Percentiles rank a stretch among this genome's conserved stretches.
phyloP scores from a whole-genome alignment of 306 rosid genomes.

The Vicia sativa region DNA sequence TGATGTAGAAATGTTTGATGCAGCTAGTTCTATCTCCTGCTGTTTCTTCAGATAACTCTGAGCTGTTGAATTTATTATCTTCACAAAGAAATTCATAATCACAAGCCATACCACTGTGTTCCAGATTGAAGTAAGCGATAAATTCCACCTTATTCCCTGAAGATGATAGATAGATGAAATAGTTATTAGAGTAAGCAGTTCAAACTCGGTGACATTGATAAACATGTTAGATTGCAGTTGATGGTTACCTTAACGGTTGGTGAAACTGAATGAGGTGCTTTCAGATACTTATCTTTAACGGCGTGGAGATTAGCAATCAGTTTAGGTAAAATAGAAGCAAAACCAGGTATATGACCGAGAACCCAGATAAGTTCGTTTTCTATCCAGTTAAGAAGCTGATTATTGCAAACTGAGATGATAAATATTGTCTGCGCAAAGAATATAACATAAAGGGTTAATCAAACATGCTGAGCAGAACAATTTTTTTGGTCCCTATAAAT shows the following conservation, averaged over 20 bases:
- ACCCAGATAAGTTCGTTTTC: slow-evolving; percentile 90
- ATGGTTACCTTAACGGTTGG: slow-evolving; percentile 63
- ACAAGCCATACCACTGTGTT: slow-evolving; percentile 92
- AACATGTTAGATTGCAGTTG: not conserved
- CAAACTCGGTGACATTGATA: slow-evolving; percentile 24
- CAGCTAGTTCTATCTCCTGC: slow-evolving; percentile 65
- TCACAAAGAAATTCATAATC: slow-evolving; percentile 85
- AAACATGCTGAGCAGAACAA: not conserved
- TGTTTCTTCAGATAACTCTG: slow-evolving; percentile 74
- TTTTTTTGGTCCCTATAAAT: not conserved
- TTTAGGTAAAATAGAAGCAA: slow-evolving; percentile 62
- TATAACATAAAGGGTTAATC: slow-evolving; percentile 6
- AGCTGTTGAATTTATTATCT: slow-evolving; percentile 89
- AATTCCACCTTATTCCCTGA: slow-evolving; percentile 83
- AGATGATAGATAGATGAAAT: slow-evolving; percentile 26
- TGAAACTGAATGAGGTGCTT: slow-evolving; percentile 51
- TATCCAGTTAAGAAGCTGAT: slow-evolving; percentile 94
- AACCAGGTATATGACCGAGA: slow-evolving; percentile 80
- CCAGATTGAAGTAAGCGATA: slow-evolving; percentile 82
- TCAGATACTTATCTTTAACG: slow-evolving; percentile 71
- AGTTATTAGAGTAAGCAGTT: not conserved
- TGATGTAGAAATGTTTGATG: slow-evolving; percentile 42
- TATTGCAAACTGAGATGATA: slow-evolving; percentile 91
- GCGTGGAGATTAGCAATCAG: slow-evolving; percentile 63
- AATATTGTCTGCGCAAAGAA: slow-evolving; percentile 65